Evolutionary conservation across 768 basidiomycete genomes (phyloP), one percentile per base, ranked within the genome.

Genomic region (Macrolepiota albuminosa): DNA sequence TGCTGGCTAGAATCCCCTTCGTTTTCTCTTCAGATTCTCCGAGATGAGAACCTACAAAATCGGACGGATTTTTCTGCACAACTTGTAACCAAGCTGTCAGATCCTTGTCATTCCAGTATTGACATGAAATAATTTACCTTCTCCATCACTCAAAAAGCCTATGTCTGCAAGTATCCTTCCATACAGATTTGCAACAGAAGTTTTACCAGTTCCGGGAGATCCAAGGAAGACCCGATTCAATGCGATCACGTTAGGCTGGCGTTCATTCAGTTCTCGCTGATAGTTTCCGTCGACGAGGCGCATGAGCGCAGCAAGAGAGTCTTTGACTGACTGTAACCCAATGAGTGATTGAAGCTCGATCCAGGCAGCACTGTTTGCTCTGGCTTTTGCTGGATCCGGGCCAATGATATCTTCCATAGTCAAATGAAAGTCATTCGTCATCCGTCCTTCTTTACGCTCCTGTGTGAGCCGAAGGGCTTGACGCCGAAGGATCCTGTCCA

Each of bases 311-410:
- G 75, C 18, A 87, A 69, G 57, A 0, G 84, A 73, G 5, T 80
- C 66, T 66, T 89, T 89, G 61, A 89, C 85, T 0, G 79, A 40
- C n/a, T 54, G 29, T 31, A 54, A 37, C 16, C 53, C 53, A 21
- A 14, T 54, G 18, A 54, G 53, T 31, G 37, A 29, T 18, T 54
- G 39, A 8, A 54, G 53, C 26, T 42, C 37, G 14, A n/a, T 54
- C 16, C 40, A 54, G 6, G 53, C 53, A 11, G 18, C 10, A 36
- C 53, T 42, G 13, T 31, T 26, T 40, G 40, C 18, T 31, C 53
- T 54, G 29, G 53, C 53, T 37, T 42, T 54, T 29, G 53, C 40
- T n/a, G 53, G 53, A n/a, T 54, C 53, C 10, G 53, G 40, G 6
- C 53, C 53, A 33, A 54, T 54, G 24, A 54, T 40, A 16, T 54